Percentiles rank a stretch among this genome's conserved stretches.
Conservation (phyloP, 257 asterid genomes). For the Forsythia viridissima region DNA sequence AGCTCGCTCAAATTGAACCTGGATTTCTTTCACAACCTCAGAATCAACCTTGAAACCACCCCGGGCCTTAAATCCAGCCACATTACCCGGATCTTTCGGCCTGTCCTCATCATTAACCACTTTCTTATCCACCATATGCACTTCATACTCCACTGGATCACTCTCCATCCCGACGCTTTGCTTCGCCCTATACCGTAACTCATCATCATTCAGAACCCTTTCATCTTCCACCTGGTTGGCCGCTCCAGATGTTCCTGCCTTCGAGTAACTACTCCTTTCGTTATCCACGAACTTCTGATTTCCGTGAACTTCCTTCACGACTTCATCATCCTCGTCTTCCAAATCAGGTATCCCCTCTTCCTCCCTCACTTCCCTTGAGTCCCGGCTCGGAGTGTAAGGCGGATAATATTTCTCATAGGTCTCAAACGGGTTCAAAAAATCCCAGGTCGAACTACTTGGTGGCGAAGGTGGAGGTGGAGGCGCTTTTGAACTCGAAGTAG, state of each 20-base stretch:
- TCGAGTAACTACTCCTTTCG: slow-evolving; percentile 51
- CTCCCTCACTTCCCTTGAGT: slow-evolving; percentile 83
- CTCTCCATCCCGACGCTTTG: slow-evolving; percentile 54
- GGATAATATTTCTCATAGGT: slow-evolving; percentile 65
- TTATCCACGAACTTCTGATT: slow-evolving; percentile 66
- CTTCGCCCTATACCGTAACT: slow-evolving; percentile 51
- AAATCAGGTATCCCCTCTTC: slow-evolving; percentile 98
- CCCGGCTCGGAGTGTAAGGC: slow-evolving; percentile 68
- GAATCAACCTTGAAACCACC: slow-evolving; percentile 66
- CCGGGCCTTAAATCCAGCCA: slow-evolving; percentile 52
- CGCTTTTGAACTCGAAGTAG: slow-evolving; percentile 59
- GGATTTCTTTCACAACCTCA: slow-evolving; percentile 83
- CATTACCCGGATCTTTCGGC: slow-evolving; percentile 54
- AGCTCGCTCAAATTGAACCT: slow-evolving; percentile 73
- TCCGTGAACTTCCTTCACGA: slow-evolving; percentile 85
- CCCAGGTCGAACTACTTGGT: slow-evolving; percentile 81
- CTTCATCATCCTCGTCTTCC: slow-evolving; percentile 86
- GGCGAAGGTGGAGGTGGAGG: slow-evolving; percentile 91
- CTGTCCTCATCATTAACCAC: slow-evolving; percentile 61
- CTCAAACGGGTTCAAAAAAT: slow-evolving; percentile 86
- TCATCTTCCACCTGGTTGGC: slow-evolving; percentile 34
- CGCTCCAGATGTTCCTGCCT: slow-evolving; percentile 39
- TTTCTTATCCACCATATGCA: slow-evolving; percentile 86
- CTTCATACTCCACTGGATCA: slow-evolving; percentile 78
- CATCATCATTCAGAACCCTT: slow-evolving; percentile 42